These are phyloP conservation scores for Cyberlindnera sargentensis DNA, from an alignment of 805 yeast species.

Conservation along the genomic window DNA sequence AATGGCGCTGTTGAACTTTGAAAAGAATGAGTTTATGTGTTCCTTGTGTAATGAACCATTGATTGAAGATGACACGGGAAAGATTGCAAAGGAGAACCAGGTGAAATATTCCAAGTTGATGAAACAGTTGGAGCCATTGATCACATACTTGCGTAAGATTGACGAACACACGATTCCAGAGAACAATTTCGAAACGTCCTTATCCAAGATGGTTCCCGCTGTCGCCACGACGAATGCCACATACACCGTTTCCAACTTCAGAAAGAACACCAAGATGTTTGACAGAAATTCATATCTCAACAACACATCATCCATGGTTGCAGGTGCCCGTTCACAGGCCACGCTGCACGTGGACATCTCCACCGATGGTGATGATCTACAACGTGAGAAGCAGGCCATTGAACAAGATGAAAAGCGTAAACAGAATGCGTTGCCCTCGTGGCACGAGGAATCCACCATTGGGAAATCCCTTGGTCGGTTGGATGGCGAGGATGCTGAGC, in stretches of 20 bases:
- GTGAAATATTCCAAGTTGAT: slow-evolving; percentile 75
- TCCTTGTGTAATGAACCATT: slow-evolving; percentile 73
- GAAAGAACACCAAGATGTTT: slow-evolving; percentile 36
- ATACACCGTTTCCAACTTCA: slow-evolving; percentile 53
- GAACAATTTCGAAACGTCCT: slow-evolving; percentile 80
- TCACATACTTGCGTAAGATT: slow-evolving; percentile 72
- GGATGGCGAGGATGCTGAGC: slow-evolving; percentile 44
- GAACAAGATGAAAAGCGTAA: slow-evolving; percentile 67
- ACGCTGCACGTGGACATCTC: slow-evolving; percentile 83
- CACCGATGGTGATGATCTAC: slow-evolving; percentile 66
- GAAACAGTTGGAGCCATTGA: slow-evolving; percentile 85
- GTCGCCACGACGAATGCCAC: slow-evolving; percentile 61
- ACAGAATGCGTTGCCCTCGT: slow-evolving; percentile 92
- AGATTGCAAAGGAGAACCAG: slow-evolving; percentile 75
- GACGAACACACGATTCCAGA: slow-evolving; percentile 78
- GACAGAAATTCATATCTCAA: slow-evolving; percentile 30
- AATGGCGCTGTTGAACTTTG: slow-evolving; percentile 71
- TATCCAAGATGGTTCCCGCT: slow-evolving; percentile 80
- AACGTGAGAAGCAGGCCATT: slow-evolving; percentile 55
- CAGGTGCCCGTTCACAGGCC: slow-evolving; percentile 66
- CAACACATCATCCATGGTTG: slow-evolving; percentile 38
- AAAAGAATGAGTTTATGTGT: slow-evolving; percentile 74
- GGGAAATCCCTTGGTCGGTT: slow-evolving; percentile 59
- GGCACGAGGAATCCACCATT: slow-evolving; percentile 92
- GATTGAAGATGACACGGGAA: slow-evolving; percentile 82